phyloP scores from a whole-genome alignment of 1,139 yeast genomes.

The Lodderomyces elongisporus region DNA sequence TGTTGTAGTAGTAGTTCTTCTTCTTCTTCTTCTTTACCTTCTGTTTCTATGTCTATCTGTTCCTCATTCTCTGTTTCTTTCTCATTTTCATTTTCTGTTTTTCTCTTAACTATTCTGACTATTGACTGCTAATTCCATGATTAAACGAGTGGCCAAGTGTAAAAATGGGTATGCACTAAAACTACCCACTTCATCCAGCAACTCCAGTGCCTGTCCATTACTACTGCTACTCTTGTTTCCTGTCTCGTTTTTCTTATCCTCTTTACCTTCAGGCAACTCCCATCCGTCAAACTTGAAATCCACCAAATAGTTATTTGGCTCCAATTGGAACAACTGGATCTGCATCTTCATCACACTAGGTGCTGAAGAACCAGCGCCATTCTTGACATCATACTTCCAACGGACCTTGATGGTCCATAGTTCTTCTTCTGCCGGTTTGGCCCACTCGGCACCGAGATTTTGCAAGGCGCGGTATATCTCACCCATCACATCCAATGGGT shows the following conservation, averaged over 20 bases:
- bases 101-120: slow-evolving; percentile 22
- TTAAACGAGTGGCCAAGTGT: slow-evolving; percentile 85
- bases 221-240: background rate
- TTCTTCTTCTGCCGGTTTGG: slow-evolving; percentile 86
- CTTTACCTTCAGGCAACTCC: slow-evolving; percentile 40
- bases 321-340: slow-evolving; percentile 90
- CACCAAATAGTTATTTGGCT: slow-evolving; percentile 90
- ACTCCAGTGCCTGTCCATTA: background rate
- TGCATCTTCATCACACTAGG: slow-evolving; percentile 83
- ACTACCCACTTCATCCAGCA: slow-evolving; percentile 66
- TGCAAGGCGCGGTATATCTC: slow-evolving; percentile 93
- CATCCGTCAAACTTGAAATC: slow-evolving; percentile 98
- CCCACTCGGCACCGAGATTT: slow-evolving; percentile 97
- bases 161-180: slow-evolving; percentile 93
- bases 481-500: slow-evolving; percentile 98
- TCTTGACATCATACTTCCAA: slow-evolving; percentile 65
- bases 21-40: too few species aligned
- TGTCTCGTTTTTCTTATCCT: background rate
- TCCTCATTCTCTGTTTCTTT: too few species aligned
- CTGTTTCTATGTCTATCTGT: too few species aligned
- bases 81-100: background rate
- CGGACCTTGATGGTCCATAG: slow-evolving; percentile 96
- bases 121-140: slow-evolving; percentile 95
- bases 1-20: too few species aligned
- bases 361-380: background rate